A percentile compares a stretch with the other conserved stretches of the same genome.
These are phyloP conservation scores for Pseudonectria buxi DNA, from an alignment of 2,329 filamentous ascomycete species.

Conservation along the genomic window DNA sequence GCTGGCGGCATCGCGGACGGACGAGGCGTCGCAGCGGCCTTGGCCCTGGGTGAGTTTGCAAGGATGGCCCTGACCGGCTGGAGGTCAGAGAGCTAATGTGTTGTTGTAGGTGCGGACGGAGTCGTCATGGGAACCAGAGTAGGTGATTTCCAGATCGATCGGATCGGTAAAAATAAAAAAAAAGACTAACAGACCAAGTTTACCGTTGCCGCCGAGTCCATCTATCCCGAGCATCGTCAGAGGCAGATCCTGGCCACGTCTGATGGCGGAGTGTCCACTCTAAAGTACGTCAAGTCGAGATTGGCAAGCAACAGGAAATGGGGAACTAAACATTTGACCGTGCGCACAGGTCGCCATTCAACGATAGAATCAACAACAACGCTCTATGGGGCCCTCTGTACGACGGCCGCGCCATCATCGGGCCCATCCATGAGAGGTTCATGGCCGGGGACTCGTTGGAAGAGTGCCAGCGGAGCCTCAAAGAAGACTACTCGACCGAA, in stretches of 20 bases:
- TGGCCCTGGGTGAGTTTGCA: conserved; percentile 42
- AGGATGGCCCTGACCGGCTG: not conserved
- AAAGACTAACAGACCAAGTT: conserved; percentile 29
- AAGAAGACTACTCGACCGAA: conserved; percentile 30
- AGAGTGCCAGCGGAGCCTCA: conserved; percentile 34
- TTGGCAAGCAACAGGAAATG: not conserved
- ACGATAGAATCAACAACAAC: conserved; percentile 34
- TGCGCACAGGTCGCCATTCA: conserved; percentile 30
- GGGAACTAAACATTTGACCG: not conserved
- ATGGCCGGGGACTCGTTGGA: conserved; percentile 33
- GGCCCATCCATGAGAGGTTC: conserved; percentile 34
- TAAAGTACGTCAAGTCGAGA: conserved; percentile 31
- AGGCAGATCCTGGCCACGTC: conserved; percentile 32
- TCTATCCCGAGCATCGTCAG: conserved; percentile 34
- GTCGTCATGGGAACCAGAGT: conserved; percentile 38
- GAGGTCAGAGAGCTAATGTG: conserved; percentile 6
- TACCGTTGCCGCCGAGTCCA: conserved; percentile 36
- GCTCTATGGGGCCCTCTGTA: conserved; percentile 36
- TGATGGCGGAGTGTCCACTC: conserved; percentile 39
- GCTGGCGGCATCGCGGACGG: conserved; percentile 55
- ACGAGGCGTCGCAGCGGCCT: conserved; percentile 46
- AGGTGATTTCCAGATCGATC: conserved; percentile 7
- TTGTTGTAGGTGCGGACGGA: conserved; percentile 33
- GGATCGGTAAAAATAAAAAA: not conserved
- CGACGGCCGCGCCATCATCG: conserved; percentile 37